Evolutionary conservation across 441 rosid genomes (phyloP).

Genomic region (Pelargonium cotyledonis): DNA sequence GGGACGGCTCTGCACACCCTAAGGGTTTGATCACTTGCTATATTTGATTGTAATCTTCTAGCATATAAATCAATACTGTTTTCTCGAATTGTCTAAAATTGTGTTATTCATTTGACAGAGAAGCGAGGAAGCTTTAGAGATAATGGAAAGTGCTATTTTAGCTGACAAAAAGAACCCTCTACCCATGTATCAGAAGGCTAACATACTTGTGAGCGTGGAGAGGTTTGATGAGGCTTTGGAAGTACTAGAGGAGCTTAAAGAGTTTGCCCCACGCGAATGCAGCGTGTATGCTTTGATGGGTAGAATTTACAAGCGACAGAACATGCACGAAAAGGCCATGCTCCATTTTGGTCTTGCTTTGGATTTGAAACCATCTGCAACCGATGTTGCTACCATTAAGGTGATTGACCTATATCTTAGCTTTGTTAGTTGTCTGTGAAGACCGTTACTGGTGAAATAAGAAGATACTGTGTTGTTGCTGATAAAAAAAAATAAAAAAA

Average conservation of each 20-base stretch:
- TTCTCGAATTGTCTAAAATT: conserved; percentile 12
- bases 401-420: conserved; percentile 27
- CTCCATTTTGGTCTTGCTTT: conserved; percentile 90
- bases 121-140: conserved; percentile 78
- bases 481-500: no score
- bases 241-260: conserved; percentile 91
- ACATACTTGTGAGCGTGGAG: conserved; percentile 74
- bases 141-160: conserved; percentile 84
- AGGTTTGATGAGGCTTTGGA: conserved; percentile 74
- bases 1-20: conserved; percentile 85
- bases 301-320: conserved; percentile 61
- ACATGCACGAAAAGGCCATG: conserved; percentile 88
- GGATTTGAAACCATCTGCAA: conserved; percentile 94
- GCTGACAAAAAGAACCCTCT: conserved; percentile 94
- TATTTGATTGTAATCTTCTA: conserved; percentile 3
- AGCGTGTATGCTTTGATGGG: conserved; percentile 96
- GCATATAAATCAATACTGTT: conserved; percentile 2
- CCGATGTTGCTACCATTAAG: conserved; percentile 89
- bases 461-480: no score
- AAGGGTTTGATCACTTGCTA: conserved; percentile 38
- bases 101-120: conserved; percentile 42
- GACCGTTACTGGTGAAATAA: no score
- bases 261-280: conserved; percentile 88
- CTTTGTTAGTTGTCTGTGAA: neutral
- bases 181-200: conserved; percentile 98